Conservation (phyloP, 805 yeast species). For the Candida vartiovaarae region DNA sequence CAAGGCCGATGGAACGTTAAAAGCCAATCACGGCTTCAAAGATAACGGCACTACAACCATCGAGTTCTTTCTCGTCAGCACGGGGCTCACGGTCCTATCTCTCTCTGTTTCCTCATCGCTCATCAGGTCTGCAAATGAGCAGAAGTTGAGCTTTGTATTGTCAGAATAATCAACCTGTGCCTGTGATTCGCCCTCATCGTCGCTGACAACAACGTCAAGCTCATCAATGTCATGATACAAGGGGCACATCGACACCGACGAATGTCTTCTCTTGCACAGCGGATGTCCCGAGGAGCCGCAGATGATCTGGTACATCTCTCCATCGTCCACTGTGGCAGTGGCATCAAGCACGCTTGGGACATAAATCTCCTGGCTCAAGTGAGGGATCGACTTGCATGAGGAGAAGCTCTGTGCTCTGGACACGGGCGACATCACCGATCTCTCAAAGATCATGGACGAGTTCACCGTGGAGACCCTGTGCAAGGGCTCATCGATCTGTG, state of each 20-base stretch:
- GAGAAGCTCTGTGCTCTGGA: slow-evolving; percentile 11
- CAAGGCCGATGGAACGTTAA: neutral
- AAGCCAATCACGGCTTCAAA: neutral
- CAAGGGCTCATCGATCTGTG: neutral
- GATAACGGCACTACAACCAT: slow-evolving; percentile 9
- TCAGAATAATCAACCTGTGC: slow-evolving; percentile 19
- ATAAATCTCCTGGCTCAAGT: slow-evolving; percentile 9
- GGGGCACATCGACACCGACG: neutral
- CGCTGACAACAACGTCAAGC: neutral
- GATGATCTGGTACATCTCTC: slow-evolving; percentile 4
- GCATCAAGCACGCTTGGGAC: slow-evolving; percentile 14
- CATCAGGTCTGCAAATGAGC: slow-evolving; percentile 21
- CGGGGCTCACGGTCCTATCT: neutral
- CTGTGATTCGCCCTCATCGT: slow-evolving; percentile 1
- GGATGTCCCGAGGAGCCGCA: slow-evolving; percentile 13
- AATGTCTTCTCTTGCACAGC: slow-evolving; percentile 5
- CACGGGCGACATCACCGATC: slow-evolving; percentile 9
- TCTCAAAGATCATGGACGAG: slow-evolving; percentile 8
- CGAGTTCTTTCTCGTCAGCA: slow-evolving; percentile 8
- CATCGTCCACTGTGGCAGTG: slow-evolving; percentile 2
- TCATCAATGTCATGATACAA: neutral
- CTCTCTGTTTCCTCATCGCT: slow-evolving; percentile 14
- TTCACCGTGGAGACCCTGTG: neutral
- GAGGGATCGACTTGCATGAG: slow-evolving; percentile 9
- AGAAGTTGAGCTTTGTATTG: slow-evolving; percentile 19